Evolutionary conservation across 805 yeast genomes (phyloP).

Genomic region (Hemisphaericaspora nanyangensis): DNA sequence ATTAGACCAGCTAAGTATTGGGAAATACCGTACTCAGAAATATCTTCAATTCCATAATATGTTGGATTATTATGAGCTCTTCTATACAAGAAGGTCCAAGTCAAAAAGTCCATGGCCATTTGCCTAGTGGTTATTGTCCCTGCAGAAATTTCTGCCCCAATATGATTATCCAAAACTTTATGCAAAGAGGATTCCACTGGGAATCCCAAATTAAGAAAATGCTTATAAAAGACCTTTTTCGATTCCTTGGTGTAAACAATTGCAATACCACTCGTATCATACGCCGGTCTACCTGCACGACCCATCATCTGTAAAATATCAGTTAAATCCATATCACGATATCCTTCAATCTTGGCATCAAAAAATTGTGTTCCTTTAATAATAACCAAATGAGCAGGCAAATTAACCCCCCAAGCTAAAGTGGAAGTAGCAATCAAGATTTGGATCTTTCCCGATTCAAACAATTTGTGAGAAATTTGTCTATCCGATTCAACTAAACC

Average conservation of each 20-base stretch:
- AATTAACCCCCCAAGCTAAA: slow-evolving; percentile 82
- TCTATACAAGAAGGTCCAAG: slow-evolving; percentile 73
- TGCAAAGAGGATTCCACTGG: slow-evolving; percentile 81
- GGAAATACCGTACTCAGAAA: slow-evolving; percentile 51
- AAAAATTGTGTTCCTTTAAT: slow-evolving; percentile 73
- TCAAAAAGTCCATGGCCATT: slow-evolving; percentile 69
- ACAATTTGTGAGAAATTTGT: slow-evolving; percentile 63
- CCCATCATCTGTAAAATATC: slow-evolving; percentile 86
- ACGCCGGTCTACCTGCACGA: slow-evolving; percentile 80
- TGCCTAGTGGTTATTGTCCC: slow-evolving; percentile 63
- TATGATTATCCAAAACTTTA: slow-evolving; percentile 71
- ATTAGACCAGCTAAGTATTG: slow-evolving; percentile 59
- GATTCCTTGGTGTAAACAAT: slow-evolving; percentile 73
- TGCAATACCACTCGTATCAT: slow-evolving; percentile 73
- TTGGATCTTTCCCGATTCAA: slow-evolving; percentile 68
- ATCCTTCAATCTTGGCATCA: slow-evolving; percentile 62
- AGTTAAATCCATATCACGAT: slow-evolving; percentile 77
- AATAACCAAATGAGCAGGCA: slow-evolving; percentile 76
- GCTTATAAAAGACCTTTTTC: slow-evolving; percentile 72
- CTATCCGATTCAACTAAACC: slow-evolving; percentile 75
- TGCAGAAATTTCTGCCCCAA: slow-evolving; percentile 76
- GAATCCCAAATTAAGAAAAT: slow-evolving; percentile 73
- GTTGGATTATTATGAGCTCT: slow-evolving; percentile 77
- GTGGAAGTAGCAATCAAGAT: slow-evolving; percentile 78
- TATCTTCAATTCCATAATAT: slow-evolving; percentile 69